These are phyloP conservation scores for Gossypium thurberi DNA, from an alignment of 345 rosid species.

Conservation along the genomic window DNA sequence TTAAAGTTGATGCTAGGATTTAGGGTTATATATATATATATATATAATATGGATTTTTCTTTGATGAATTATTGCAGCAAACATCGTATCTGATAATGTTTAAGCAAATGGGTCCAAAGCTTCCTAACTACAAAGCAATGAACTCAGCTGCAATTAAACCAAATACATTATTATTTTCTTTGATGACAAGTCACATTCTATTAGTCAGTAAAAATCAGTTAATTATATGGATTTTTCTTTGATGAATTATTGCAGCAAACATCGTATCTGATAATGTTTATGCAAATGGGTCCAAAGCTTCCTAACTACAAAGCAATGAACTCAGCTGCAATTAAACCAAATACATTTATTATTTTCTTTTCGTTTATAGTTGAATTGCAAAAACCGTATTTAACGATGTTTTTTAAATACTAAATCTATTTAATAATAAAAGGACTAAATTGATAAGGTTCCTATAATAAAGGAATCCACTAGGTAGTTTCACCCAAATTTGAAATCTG, in stretches of 20 bases:
- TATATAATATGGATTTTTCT: background rate
- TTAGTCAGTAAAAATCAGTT: too few species aligned
- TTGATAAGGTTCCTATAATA: too few species aligned
- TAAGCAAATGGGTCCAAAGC: background rate
- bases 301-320: conserved; percentile 3
- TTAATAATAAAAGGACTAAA: too few species aligned
- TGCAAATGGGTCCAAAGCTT: background rate
- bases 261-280: background rate
- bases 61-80: background rate
- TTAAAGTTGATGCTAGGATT: background rate
- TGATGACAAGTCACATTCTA: too few species aligned
- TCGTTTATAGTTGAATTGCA: too few species aligned
- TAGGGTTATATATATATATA: background rate
- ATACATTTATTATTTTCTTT: too few species aligned
- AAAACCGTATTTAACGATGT: too few species aligned
- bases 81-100: background rate
- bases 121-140: conserved; percentile 5
- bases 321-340: background rate
- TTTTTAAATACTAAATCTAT: too few species aligned
- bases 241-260: background rate
- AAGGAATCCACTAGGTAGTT: too few species aligned
- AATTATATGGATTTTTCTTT: background rate
- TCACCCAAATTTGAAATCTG: background rate
- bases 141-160: background rate
- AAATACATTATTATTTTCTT: background rate